Evolutionary conservation across 805 yeast genomes (phyloP), one percentile per base, ranked within the genome.

Genomic region (Teunomyces lycoperdinae): DNA sequence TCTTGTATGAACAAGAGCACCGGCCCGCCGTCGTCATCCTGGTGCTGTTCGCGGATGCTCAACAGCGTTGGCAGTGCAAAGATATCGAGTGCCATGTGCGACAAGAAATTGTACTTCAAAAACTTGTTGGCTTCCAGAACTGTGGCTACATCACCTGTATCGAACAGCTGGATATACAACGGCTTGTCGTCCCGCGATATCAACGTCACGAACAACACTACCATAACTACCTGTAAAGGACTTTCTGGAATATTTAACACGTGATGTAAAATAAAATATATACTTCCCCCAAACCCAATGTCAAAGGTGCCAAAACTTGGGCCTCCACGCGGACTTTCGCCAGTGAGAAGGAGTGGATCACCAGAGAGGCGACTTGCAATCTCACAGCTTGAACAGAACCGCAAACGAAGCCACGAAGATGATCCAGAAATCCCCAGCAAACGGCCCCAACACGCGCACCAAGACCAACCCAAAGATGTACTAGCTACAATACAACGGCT

Each of bases 81-180:
- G 16, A 84, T 77, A 61, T 85, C 91, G 20, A 85, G 66, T 4
- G 89, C 82, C 85, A 85, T 84, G 59, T 85, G 89, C n/a, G 88
- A 78, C 28, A 85, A 68, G 55, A 85, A 85, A 57, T 85, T 83
- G 66, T 81, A 84, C 55, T 84, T 81, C 28, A 84, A 66, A 46
- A 79, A 66, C 49, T 71, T 72, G 53, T 80, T 76, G 40, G 75
- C 71, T 33, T 64, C 58, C 24, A 16, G 38, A 4, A 24, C 28
- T 13, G 43, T 40, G 11, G 16, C 34, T 3, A 28, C 27, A 17
- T 40, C 43, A 14, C 34, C 43, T 9, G 17, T 17, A 16, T 73
- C 68, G 47, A 83, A 76, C 36, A 79, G 67, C 57, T 81, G 86
- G 36, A 82, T 79, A 59, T 83, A 84, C 17, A 83, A 58, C 9